Evolutionary conservation across 805 yeast genomes (phyloP).

Genomic region (Metschnikowia gelsemii): DNA sequence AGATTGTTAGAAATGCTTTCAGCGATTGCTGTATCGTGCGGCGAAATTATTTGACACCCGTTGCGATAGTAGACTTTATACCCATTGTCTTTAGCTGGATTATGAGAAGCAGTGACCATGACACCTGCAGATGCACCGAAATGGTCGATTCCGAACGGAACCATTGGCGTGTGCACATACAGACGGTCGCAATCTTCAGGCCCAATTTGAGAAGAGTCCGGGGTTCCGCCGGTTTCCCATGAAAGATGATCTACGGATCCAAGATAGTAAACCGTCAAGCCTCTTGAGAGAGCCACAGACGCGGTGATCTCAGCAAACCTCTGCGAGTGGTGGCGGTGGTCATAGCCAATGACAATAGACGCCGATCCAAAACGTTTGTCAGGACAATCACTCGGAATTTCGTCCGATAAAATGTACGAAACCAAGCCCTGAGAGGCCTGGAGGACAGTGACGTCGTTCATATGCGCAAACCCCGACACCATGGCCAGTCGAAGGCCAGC

Average conservation of each 20-base stretch:
- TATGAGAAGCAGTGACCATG: conserved; percentile 91
- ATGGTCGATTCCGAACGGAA: conserved; percentile 78
- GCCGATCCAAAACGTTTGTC: neutral
- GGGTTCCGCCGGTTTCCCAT: conserved; percentile 18
- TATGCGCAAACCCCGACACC: conserved; percentile 87
- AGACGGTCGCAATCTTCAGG: conserved; percentile 5
- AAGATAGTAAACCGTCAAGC: conserved; percentile 67
- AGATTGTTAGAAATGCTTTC: conserved; percentile 57
- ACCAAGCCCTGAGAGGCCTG: conserved; percentile 90
- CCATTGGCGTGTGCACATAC: conserved; percentile 81
- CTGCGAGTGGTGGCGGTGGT: conserved; percentile 80
- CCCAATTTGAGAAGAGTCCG: neutral
- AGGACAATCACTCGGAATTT: conserved; percentile 1
- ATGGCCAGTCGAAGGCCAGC: conserved; percentile 86
- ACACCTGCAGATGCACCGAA: conserved; percentile 73
- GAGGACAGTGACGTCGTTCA: conserved; percentile 84
- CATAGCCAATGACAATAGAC: conserved; percentile 81
- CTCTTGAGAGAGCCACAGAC: conserved; percentile 63
- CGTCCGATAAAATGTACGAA: conserved; percentile 37
- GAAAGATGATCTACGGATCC: conserved; percentile 42
- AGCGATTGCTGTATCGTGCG: conserved; percentile 79
- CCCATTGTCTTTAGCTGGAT: conserved; percentile 85
- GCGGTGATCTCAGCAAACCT: conserved; percentile 80
- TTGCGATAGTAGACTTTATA: conserved; percentile 91
- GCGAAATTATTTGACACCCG: conserved; percentile 95